Conservation (phyloP, 2,329 filamentous ascomycete genomes). For the Sphaerulina vaccinii region DNA sequence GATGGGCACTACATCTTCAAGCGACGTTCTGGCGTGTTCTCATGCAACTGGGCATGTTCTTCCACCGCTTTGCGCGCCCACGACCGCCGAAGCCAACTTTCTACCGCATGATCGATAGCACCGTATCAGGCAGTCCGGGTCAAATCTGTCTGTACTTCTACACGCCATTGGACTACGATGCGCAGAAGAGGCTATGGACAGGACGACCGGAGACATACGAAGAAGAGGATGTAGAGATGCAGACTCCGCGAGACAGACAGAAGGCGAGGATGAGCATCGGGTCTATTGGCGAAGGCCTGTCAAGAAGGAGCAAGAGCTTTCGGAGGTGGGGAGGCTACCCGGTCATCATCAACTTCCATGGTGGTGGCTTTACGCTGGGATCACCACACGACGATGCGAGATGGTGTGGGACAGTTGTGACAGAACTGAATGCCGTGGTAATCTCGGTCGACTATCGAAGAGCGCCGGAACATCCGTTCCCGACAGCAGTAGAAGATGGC, state of each 20-base stretch:
- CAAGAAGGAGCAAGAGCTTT: slow-evolving; percentile 35
- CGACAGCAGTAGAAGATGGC: slow-evolving; percentile 63
- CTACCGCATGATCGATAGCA: slow-evolving; percentile 54
- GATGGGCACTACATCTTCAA: slow-evolving; percentile 62
- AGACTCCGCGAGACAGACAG: slow-evolving; percentile 21
- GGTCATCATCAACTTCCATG: slow-evolving; percentile 63
- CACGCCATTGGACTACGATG: slow-evolving; percentile 53
- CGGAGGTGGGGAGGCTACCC: slow-evolving; percentile 49
- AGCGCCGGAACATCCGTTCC: slow-evolving; percentile 62
- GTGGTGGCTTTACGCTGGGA: slow-evolving; percentile 62
- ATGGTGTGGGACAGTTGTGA: slow-evolving; percentile 58
- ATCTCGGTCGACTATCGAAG: slow-evolving; percentile 62
- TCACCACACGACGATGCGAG: slow-evolving; percentile 60
- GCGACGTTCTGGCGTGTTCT: slow-evolving; percentile 66
- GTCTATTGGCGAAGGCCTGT: slow-evolving; percentile 26
- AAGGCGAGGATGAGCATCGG: slow-evolving; percentile 29
- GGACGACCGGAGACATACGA: slow-evolving; percentile 10
- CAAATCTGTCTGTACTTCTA: slow-evolving; percentile 60
- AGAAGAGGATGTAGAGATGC: slow-evolving; percentile 21
- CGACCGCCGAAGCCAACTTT: slow-evolving; percentile 62
- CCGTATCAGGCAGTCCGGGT: slow-evolving; percentile 46
- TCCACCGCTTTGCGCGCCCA: slow-evolving; percentile 63
- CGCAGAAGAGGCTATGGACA: slow-evolving; percentile 40
- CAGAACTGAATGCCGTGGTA: slow-evolving; percentile 57
- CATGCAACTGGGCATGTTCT: slow-evolving; percentile 67